Conservation (phyloP, 805 yeast species). For the Scheffersomyces amazonensis region DNA sequence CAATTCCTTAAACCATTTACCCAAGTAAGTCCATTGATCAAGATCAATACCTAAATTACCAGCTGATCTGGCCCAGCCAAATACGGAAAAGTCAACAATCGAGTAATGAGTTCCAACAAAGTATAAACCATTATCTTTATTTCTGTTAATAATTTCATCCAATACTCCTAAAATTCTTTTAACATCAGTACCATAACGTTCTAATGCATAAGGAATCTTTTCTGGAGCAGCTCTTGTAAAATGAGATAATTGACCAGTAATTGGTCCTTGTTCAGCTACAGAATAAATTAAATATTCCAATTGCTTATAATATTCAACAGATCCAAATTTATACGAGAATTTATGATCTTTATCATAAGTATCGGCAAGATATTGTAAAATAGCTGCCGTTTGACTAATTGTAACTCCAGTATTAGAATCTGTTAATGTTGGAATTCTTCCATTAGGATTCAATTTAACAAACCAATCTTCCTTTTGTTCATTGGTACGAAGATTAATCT, state of each 20-base stretch:
- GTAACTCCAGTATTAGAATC: constrained; percentile 42
- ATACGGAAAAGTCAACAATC: constrained; percentile 55
- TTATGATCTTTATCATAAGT: constrained; percentile 56
- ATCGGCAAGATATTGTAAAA: constrained; percentile 56
- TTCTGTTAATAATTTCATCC: constrained; percentile 48
- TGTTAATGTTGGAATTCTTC: constrained; percentile 57
- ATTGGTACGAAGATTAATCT: constrained; percentile 38
- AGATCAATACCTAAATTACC: constrained; percentile 24
- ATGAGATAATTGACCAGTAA: constrained; percentile 59
- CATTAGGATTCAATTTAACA: constrained; percentile 56
- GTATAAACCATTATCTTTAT: constrained; percentile 42
- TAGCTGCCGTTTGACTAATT: constrained; percentile 61
- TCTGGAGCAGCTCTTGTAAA: constrained; percentile 46
- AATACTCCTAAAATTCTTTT: constrained; percentile 52
- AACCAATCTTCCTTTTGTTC: constrained; percentile 59
- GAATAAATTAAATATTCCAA: constrained; percentile 56
- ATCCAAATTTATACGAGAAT: constrained; percentile 34
- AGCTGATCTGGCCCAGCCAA: constrained; percentile 40
- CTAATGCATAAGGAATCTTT: constrained; percentile 51
- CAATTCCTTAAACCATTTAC: constrained; percentile 39
- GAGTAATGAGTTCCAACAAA: constrained; percentile 59
- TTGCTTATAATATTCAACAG: constrained; percentile 48
- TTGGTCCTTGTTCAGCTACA: constrained; percentile 52
- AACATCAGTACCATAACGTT: constrained; percentile 51
- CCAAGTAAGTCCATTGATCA: constrained; percentile 35